Percentiles rank a stretch among this genome's conserved stretches.
Evolutionary conservation across 768 basidiomycete genomes (phyloP).

Genomic region (Trametes gibbosa): DNA sequence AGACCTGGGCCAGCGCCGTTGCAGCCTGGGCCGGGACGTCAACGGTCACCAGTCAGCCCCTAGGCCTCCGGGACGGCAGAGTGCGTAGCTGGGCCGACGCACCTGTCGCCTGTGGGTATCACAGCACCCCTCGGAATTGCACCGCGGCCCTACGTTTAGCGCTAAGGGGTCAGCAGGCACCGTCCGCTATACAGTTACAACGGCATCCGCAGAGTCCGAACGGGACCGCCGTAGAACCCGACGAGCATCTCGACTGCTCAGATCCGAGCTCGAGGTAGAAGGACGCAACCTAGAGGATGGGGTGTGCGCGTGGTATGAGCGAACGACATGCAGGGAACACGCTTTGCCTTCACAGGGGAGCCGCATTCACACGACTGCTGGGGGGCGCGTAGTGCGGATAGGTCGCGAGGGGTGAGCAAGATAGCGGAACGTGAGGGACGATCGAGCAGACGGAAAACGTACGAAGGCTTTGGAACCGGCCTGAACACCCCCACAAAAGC

Average conservation of each 20-base stretch:
- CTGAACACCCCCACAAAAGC: background rate
- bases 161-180: background rate
- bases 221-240: background rate
- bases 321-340: background rate
- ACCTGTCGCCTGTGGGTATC: background rate
- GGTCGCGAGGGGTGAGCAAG: too few species aligned
- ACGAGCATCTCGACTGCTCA: background rate
- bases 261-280: background rate
- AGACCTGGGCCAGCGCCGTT: background rate
- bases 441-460: background rate
- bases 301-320: background rate
- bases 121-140: background rate
- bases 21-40: background rate
- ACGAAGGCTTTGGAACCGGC: background rate
- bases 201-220: too few species aligned
- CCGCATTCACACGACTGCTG: background rate
- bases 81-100: background rate
- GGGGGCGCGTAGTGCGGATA: background rate
- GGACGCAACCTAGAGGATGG: conserved; percentile 4
- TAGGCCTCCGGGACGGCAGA: background rate
- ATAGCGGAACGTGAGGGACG: background rate
- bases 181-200: background rate
- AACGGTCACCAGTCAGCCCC: background rate
- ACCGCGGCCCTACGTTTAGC: background rate
- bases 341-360: background rate